phyloP scores from a whole-genome alignment of 2,329 filamentous ascomycete genomes.

The Geoglossum cookeanum region DNA sequence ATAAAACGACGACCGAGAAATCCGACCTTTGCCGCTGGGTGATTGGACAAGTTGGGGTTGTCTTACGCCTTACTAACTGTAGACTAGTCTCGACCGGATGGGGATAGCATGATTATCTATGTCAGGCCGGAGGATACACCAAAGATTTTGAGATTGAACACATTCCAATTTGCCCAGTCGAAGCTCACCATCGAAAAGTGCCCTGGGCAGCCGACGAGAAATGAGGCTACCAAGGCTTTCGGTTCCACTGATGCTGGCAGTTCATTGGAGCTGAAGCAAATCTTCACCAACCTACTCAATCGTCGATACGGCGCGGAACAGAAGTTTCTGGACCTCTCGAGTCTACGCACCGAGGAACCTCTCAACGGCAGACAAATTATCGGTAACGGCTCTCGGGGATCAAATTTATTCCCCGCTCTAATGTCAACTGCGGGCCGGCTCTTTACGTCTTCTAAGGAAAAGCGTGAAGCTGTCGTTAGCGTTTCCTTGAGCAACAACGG shows the following conservation, averaged over 20 bases:
- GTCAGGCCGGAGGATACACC: constrained; percentile 44
- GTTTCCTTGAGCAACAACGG: constrained; percentile 69
- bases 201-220: constrained; percentile 11
- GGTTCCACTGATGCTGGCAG: constrained; percentile 22
- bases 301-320: constrained; percentile 50
- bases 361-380: constrained; percentile 62
- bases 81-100: constrained; percentile 47
- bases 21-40: constrained; percentile 18
- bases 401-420: constrained; percentile 81
- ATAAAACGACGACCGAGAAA: constrained; percentile 23
- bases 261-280: constrained; percentile 43
- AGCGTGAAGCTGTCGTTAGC: constrained; percentile 60
- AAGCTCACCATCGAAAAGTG: constrained; percentile 35
- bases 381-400: constrained; percentile 45
- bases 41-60: constrained; percentile 23
- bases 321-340: constrained; percentile 72
- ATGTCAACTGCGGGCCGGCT: constrained; percentile 69
- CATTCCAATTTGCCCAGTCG: constrained; percentile 47
- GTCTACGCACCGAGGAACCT: constrained; percentile 50
- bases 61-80: constrained; percentile 44
- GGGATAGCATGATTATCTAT: constrained; percentile 49
- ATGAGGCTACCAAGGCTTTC: neutral
- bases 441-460: constrained; percentile 53
- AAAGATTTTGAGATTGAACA: constrained; percentile 47
- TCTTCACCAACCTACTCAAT: constrained; percentile 51